These are phyloP conservation scores for Periconia macrospinosa DNA, from an alignment of 2,329 filamentous ascomycete species.

Conservation along the genomic window DNA sequence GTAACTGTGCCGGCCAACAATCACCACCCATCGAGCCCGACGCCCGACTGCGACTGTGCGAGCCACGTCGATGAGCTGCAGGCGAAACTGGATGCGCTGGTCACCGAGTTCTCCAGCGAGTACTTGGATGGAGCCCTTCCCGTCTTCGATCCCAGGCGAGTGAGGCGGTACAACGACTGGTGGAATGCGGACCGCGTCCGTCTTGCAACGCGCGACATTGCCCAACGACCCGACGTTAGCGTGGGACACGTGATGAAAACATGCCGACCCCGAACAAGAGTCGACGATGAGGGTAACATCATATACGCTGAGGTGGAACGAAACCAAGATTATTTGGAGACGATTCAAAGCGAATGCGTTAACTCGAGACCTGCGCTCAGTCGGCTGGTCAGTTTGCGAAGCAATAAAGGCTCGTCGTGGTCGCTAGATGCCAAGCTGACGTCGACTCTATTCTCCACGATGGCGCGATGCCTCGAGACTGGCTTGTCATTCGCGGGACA, in stretches of 20 bases:
- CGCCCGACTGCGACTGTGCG: too few relatives aligned
- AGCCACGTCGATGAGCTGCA: background rate
- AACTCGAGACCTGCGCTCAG: too few relatives aligned
- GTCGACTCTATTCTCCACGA: too few relatives aligned
- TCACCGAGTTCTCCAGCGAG: background rate
- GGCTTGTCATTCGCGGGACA: too few relatives aligned
- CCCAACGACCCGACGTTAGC: background rate
- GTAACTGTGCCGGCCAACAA: too few relatives aligned
- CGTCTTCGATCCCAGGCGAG: slow-evolving; percentile 5
- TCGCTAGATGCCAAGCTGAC: too few relatives aligned
- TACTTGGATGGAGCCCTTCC: slow-evolving; percentile 1
- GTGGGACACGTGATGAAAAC: slow-evolving; percentile 1
- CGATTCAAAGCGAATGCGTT: too few relatives aligned
- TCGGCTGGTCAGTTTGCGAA: too few relatives aligned
- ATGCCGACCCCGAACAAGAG: slow-evolving; percentile 5
- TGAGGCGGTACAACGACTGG: slow-evolving; percentile 7
- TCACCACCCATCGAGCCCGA: too few relatives aligned
- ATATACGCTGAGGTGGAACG: background rate
- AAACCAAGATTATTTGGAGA: too few relatives aligned
- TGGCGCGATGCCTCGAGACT: too few relatives aligned
- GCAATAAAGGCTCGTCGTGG: too few relatives aligned
- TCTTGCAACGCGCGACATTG: slow-evolving; percentile 3
- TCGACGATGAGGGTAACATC: slow-evolving; percentile 5
- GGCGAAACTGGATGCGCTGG: slow-evolving; percentile 1
- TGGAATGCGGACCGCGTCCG: slow-evolving; percentile 5